phyloP scores from a whole-genome alignment of 1,284 basidiomycete genomes.

The Rhodotorula mucilaginosa region DNA sequence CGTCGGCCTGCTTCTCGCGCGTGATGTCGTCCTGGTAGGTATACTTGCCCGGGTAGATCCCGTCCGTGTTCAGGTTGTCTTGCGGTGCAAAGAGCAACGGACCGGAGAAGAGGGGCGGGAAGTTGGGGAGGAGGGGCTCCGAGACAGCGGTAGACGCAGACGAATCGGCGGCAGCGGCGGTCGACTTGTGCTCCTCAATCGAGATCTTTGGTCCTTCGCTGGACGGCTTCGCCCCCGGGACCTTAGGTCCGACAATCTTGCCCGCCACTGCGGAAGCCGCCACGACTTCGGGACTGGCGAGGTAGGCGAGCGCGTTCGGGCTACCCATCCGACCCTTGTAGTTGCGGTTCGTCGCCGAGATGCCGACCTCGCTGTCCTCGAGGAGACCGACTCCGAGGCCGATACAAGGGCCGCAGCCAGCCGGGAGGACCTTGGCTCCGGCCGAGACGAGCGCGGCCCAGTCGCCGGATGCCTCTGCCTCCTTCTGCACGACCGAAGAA shows the following conservation, averaged over 20 bases:
- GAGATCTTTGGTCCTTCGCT: conserved; percentile 51
- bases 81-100: conserved; percentile 88
- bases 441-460: conserved; percentile 83
- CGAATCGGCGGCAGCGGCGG: conserved; percentile 42
- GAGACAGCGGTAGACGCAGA: conserved; percentile 44
- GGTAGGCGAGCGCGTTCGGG: conserved; percentile 90
- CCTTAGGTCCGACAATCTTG: conserved; percentile 74
- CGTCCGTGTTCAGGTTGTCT: conserved; percentile 97
- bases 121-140: conserved; percentile 70
- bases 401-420: conserved; percentile 97
- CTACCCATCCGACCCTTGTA: conserved; percentile 99
- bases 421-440: conserved; percentile 87
- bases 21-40: conserved; percentile 99
- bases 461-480: conserved; percentile 79
- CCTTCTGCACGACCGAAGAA: conserved; percentile 83
- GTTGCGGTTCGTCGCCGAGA: conserved; percentile 97
- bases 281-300: conserved; percentile 93
- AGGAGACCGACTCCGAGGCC: conserved; percentile 89
- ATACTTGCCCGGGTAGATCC: conserved; percentile 98
- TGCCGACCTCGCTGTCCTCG: conserved; percentile 91
- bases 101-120: conserved; percentile 80
- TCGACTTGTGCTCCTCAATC: conserved; percentile 47
- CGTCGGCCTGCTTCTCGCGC: conserved; percentile 84
- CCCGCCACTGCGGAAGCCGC: conserved; percentile 92
- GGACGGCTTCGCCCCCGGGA: conserved; percentile 57